These are phyloP conservation scores for Cyclotella kingstonii DNA, from an alignment of 108 stramenopile species.

Conservation along the genomic window DNA sequence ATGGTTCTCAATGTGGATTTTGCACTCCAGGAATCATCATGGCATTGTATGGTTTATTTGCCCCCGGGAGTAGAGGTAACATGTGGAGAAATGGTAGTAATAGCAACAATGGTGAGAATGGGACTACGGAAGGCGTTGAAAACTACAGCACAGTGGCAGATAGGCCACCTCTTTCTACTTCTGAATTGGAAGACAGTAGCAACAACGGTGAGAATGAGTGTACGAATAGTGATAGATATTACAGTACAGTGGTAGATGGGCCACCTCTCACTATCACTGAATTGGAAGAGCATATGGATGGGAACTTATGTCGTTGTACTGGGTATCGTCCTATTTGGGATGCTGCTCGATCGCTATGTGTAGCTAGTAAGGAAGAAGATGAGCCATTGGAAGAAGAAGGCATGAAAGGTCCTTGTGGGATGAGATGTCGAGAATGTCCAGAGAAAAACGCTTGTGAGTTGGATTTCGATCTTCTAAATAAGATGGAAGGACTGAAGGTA, in stretches of 20 bases:
- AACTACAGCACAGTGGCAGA: no score
- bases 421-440: conserved; percentile 72
- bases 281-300: conserved; percentile 93
- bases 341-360: conserved; percentile 78
- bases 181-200: no score
- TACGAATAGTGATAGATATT: no score
- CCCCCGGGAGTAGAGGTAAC: conserved; percentile 4
- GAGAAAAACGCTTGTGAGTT: conserved; percentile 65
- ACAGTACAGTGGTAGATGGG: no score
- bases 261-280: no score
- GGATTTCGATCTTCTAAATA: conserved; percentile 68
- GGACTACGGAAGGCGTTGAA: conserved; percentile 5
- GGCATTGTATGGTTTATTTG: conserved; percentile 84
- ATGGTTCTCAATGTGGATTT: conserved; percentile 96
- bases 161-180: no score
- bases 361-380: conserved; percentile 47
- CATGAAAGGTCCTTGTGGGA: conserved; percentile 71
- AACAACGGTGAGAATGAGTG: no score
- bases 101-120: background rate
- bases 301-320: conserved; percentile 95
- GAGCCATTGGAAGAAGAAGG: conserved; percentile 9
- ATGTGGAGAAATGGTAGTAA: background rate
- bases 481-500: conserved; percentile 15
- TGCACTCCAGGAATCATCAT: conserved; percentile 97
- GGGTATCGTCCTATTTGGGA: conserved; percentile 97